These are phyloP conservation scores for Wickerhamiella kazuoi DNA, from an alignment of 805 yeast genomes.

Conservation along the genomic window DNA sequence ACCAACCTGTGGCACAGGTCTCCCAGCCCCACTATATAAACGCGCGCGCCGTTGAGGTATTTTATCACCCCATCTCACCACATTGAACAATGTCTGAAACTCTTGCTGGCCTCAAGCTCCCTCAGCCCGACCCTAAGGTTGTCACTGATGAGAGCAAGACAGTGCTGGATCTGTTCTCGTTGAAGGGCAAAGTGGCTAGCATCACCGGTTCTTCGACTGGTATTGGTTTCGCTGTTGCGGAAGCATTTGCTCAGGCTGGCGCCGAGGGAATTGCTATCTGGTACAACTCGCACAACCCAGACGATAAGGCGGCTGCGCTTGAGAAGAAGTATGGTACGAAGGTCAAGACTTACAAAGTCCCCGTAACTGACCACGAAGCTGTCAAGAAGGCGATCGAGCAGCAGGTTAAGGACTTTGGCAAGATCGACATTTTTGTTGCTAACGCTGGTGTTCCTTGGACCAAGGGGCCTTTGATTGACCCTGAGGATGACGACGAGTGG, in stretches of 20 bases:
- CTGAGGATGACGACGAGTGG: slow-evolving; percentile 44
- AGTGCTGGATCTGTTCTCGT: slow-evolving; percentile 15
- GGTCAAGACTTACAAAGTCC: slow-evolving; percentile 47
- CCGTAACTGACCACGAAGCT: slow-evolving; percentile 31
- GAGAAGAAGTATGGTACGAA: slow-evolving; percentile 41
- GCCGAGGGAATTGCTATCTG: slow-evolving; percentile 55
- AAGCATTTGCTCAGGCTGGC: slow-evolving; percentile 74
- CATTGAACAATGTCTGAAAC: slow-evolving; percentile 3
- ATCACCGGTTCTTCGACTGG: slow-evolving; percentile 80
- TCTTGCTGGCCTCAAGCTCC: slow-evolving; percentile 6
- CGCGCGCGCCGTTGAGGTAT: too few relatives aligned
- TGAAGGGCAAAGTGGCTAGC: slow-evolving; percentile 57
- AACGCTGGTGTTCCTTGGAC: slow-evolving; percentile 88
- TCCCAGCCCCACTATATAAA: too few relatives aligned
- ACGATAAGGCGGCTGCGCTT: slow-evolving; percentile 39
- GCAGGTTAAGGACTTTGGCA: slow-evolving; percentile 54
- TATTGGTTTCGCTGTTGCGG: slow-evolving; percentile 68
- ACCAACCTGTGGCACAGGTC: too few relatives aligned
- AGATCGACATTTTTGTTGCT: slow-evolving; percentile 70
- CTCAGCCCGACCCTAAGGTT: slow-evolving; percentile 12
- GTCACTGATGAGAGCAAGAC: slow-evolving; percentile 8
- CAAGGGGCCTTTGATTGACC: slow-evolving; percentile 37
- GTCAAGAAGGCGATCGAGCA: slow-evolving; percentile 34
- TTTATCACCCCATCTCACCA: too few relatives aligned
- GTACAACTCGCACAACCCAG: slow-evolving; percentile 44